Percentiles rank a stretch among this genome's conserved stretches.
These are phyloP conservation scores for Polymyxa betae DNA, from an alignment of 208 protist genomes.

Conservation along the genomic window DNA sequence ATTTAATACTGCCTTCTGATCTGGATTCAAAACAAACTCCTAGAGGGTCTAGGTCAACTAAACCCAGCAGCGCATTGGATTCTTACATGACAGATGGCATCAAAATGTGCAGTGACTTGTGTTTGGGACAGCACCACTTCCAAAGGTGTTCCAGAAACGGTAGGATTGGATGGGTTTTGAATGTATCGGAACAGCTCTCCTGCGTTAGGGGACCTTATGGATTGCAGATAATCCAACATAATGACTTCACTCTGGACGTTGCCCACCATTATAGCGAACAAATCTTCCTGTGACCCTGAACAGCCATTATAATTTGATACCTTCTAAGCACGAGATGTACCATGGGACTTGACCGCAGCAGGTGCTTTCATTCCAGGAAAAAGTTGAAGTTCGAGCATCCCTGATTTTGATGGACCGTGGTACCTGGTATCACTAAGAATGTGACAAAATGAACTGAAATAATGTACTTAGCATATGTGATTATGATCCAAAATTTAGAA, in stretches of 20 bases:
- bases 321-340: background rate
- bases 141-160: too few species aligned
- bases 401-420: constrained; percentile 32
- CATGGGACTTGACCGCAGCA: background rate
- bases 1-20: background rate
- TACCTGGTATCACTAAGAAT: constrained; percentile 41
- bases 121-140: too few species aligned
- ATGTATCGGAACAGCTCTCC: too few species aligned
- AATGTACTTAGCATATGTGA: too few species aligned
- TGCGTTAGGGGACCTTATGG: too few species aligned
- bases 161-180: too few species aligned
- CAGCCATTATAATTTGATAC: background rate
- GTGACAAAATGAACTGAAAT: background rate
- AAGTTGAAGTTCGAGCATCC: background rate
- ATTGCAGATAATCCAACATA: background rate
- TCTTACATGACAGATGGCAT: too few species aligned
- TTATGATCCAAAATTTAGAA: background rate
- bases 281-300: background rate
- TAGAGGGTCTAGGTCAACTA: too few species aligned
- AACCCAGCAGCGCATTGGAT: too few species aligned
- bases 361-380: background rate
- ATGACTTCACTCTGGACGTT: background rate
- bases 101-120: too few species aligned
- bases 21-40: background rate
- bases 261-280: background rate